Conservation (phyloP, 495 filamentous ascomycete genomes). For the Xylaria grammica region DNA sequence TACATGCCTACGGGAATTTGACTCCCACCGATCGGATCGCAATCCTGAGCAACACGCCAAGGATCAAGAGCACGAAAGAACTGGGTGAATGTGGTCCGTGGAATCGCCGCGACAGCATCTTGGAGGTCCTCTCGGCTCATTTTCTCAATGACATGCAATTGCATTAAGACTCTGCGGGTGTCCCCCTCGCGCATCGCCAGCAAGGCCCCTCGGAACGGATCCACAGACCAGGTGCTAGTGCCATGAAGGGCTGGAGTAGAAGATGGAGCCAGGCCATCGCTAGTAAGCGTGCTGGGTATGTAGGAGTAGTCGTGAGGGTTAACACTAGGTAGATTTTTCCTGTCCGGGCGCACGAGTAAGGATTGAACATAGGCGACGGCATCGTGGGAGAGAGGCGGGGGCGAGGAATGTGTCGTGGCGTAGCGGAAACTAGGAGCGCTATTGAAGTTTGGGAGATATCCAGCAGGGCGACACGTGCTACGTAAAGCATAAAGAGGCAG, state of each 20-base stretch:
- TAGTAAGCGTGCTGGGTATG: neutral
- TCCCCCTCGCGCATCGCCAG: constrained; percentile 28
- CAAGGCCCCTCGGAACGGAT: constrained; percentile 26
- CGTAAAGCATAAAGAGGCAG: neutral
- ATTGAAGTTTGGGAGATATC: neutral
- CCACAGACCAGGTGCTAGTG: neutral
- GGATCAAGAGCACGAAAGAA: constrained; percentile 45
- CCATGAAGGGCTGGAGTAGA: neutral
- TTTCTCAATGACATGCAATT: constrained; percentile 18
- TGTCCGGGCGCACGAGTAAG: neutral
- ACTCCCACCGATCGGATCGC: constrained; percentile 30
- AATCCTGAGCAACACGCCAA: constrained; percentile 26
- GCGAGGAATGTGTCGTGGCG: neutral
- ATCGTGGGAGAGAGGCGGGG: neutral
- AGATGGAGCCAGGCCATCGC: neutral
- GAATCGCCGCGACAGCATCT: constrained; percentile 26
- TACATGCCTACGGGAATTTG: constrained; percentile 34
- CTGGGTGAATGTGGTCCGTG: constrained; percentile 43
- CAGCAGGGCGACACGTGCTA: neutral
- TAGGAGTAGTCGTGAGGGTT: neutral
- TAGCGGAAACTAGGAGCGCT: neutral
- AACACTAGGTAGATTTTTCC: too few species aligned
- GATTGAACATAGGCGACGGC: constrained; percentile 6
- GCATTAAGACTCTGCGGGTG: constrained; percentile 26
- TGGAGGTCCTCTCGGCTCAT: constrained; percentile 23